Percentiles rank a stretch among this genome's conserved stretches.
Evolutionary conservation across 1,139 yeast species (phyloP).

Genomic region (Spencermartinsiella ligniputridi): DNA sequence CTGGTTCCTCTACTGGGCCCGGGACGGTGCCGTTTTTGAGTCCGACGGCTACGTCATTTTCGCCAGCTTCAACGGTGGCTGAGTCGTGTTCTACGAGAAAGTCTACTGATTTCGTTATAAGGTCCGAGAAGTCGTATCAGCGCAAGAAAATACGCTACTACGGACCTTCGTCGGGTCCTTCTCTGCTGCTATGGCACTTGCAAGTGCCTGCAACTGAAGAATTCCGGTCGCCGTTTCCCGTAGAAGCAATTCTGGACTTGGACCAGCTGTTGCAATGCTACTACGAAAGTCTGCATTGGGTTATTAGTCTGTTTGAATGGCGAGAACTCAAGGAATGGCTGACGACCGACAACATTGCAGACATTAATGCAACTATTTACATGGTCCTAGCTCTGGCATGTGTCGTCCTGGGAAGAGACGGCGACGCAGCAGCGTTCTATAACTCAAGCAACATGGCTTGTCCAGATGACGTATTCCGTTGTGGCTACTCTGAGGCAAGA

Average conservation of each 20-base stretch:
- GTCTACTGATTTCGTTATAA: slow-evolving; percentile 14
- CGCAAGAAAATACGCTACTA: slow-evolving; percentile 16
- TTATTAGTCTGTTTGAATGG: slow-evolving; percentile 21
- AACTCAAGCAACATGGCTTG: slow-evolving; percentile 1
- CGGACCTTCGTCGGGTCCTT: slow-evolving; percentile 22
- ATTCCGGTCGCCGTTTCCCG: slow-evolving; percentile 15
- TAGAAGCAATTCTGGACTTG: slow-evolving; percentile 15
- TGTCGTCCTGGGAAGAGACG: slow-evolving; percentile 10
- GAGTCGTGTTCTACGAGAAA: not conserved
- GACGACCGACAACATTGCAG: slow-evolving; percentile 15
- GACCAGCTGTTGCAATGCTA: slow-evolving; percentile 15
- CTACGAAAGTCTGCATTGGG: slow-evolving; percentile 19
- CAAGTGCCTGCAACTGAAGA: slow-evolving; percentile 11
- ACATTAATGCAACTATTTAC: slow-evolving; percentile 18
- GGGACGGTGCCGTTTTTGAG: not conserved
- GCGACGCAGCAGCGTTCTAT: slow-evolving; percentile 12
- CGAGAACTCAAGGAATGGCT: slow-evolving; percentile 13
- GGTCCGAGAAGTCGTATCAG: slow-evolving; percentile 18
- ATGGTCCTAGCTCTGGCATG: slow-evolving; percentile 17
- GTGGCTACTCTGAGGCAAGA: slow-evolving; percentile 10
- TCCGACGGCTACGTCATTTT: not conserved
- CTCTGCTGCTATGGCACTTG: slow-evolving; percentile 17
- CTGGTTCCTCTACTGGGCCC: not conserved
- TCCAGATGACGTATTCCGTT: not conserved
- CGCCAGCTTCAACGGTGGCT: not conserved